Evolutionary conservation across 306 rosid species (phyloP).

Genomic region (Trichosanthes truncata): DNA sequence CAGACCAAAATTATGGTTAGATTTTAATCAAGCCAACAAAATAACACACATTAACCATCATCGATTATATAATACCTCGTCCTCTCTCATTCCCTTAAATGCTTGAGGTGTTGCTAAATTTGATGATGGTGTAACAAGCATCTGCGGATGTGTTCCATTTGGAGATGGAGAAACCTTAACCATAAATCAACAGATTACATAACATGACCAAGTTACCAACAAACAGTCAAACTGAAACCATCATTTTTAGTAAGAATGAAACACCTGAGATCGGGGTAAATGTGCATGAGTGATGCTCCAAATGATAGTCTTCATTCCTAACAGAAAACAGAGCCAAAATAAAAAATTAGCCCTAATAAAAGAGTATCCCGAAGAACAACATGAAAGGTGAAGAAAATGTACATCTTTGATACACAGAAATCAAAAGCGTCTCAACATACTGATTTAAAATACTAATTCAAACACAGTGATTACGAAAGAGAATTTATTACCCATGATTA

Average conservation of each 20-base stretch:
- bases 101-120: conserved; percentile 71
- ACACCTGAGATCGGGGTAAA: conserved; percentile 87
- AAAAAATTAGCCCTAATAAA: background rate
- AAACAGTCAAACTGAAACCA: conserved; percentile 14
- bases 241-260: conserved; percentile 10
- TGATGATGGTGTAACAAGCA: conserved; percentile 66
- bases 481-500: conserved; percentile 86
- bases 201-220: conserved; percentile 10
- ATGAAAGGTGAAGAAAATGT: background rate
- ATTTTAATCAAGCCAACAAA: conserved; percentile 15
- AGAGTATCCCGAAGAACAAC: background rate
- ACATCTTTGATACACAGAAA: background rate
- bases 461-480: conserved; percentile 3
- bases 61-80: conserved; percentile 52
- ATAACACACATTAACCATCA: background rate
- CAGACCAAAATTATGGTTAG: conserved; percentile 25
- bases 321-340: conserved; percentile 10
- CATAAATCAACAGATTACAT: conserved; percentile 27
- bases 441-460: background rate
- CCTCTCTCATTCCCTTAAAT: conserved; percentile 94
- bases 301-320: conserved; percentile 99
- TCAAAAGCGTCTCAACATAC: background rate
- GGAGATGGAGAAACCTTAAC: conserved; percentile 39
- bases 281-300: conserved; percentile 99
- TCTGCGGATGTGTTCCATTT: conserved; percentile 50